Base-by-base conservation (phyloP, 331 rosid genomes). In the Pyracantha coccinea region DNA sequence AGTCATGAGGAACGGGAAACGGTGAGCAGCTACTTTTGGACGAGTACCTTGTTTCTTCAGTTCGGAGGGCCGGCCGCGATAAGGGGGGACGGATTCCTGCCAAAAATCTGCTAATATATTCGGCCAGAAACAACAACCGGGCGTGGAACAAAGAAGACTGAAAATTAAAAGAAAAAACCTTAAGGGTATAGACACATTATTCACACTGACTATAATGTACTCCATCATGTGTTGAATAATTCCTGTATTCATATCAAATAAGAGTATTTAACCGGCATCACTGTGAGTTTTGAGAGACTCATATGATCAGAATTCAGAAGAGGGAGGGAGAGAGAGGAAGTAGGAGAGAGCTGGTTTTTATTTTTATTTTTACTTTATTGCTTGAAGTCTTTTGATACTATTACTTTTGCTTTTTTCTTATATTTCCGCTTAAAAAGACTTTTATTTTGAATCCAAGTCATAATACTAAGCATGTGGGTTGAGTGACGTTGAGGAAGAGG, bases 1-100 rank as follows among this genome's bases (percentile, higher is more conserved):
- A 92, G 88, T 85, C 79, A 57, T 92, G 85, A 84, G 41, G 62
- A 17, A 31, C 45, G 10, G 24, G 41, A 17, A 31, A 17, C 66
- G 0, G 12, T 7, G 9, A 61, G 66, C 66, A 61, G 66, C 24
- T 63, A 14, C 33, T 4, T 38, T 25, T 38, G 20, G 68, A 23
- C 25, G 38, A 31, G 19, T 31, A 64, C 52, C 38, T 28, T 45
- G 20, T 62, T 60, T 41, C 16, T 41, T 41, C 50, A 41, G 50
- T 41, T 12, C 16, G 50, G 50, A 41, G 50, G 45, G 45, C 45
- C 45, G 45, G 4, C 45, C 5, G 5, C 16, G 16, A 41, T 3
- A 41, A 41, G 5, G 50, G 16, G 16, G 50, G 50, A 41, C 16
- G 2, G 50, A 41, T 52, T 19, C 71, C 27, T 31, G 13, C 31